Evolutionary conservation across 2,329 filamentous ascomycete species (phyloP), one percentile per base, ranked within the genome.

Genomic region (Microsporum audouinii): DNA sequence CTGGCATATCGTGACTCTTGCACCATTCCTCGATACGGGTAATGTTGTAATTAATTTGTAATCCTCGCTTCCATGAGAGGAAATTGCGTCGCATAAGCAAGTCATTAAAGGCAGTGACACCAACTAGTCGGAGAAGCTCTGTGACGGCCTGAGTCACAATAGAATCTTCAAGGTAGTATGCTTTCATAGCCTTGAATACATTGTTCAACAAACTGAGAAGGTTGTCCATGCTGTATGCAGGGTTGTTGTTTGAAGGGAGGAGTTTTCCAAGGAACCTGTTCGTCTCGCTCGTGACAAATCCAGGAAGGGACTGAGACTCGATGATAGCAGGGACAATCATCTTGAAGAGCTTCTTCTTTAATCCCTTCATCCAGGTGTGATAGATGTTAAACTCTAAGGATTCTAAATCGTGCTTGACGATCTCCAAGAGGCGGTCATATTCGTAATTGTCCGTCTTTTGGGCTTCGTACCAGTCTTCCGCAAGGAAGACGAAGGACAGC

Each of bases 21-120:
- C 94, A 99, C 94, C 94, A 99, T 77, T 99, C 94, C 75, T 99
- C 94, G 65, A 99, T 99, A 62, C 94, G 85, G 29, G 94, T 99
- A 74, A 99, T 99, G 78, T 99, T 99, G 81, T 99, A 99, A 79
- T 99, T 99, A 79, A 99, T 99, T 76, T 99, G 94, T 60, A 99
- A 84, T 68, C 94, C 94, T 75, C 94, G 90, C 81, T 99, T 99
- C 94, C 94, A 99, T 0, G 91, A 96, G 62, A 99, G 83, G 83
- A 99, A 99, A 76, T 97, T 97, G 68, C 94, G 85, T 69, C 94
- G 86, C 91, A 99, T 96, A 67, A 99, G 83, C 65, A 99, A 80
- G 73, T 99, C 94, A 73, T 99, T 99, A 79, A 99, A 99, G 2
- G 94, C 94, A 1, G 94, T 99, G 41, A 99, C 94, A 65, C 94